Evolutionary conservation across 768 basidiomycete genomes (phyloP).

Genomic region (Myochromella boudieri): DNA sequence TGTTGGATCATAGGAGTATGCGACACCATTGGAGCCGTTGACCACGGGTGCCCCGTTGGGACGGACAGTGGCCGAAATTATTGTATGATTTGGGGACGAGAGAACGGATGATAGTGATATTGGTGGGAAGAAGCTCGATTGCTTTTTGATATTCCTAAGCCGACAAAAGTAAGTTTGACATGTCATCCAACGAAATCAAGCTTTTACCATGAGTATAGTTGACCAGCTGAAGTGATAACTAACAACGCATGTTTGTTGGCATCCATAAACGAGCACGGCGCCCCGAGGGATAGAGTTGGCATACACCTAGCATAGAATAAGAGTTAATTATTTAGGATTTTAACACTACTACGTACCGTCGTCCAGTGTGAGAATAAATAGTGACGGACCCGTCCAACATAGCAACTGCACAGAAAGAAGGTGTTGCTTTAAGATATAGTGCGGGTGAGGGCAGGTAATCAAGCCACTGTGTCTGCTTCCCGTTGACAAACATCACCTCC

Average conservation of each 20-base stretch:
- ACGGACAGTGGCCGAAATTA: constrained; percentile 66
- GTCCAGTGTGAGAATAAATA: constrained; percentile 82
- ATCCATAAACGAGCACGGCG: constrained; percentile 68
- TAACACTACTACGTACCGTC: constrained; percentile 55
- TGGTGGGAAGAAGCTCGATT: constrained; percentile 63
- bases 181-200: not conserved
- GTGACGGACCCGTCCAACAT: constrained; percentile 78
- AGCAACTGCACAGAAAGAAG: constrained; percentile 70
- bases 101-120: constrained; percentile 63
- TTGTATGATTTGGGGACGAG: constrained; percentile 54
- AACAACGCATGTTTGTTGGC: constrained; percentile 64
- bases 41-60: constrained; percentile 82
- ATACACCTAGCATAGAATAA: constrained; percentile 54
- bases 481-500: constrained; percentile 65
- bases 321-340: not conserved
- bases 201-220: constrained; percentile 71
- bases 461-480: constrained; percentile 80
- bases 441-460: constrained; percentile 82
- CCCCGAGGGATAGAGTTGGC: constrained; percentile 72
- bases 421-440: constrained; percentile 64
- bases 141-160: constrained; percentile 73
- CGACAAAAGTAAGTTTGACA: constrained; percentile 2
- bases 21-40: constrained; percentile 71
- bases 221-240: constrained; percentile 70
- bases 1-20: constrained; percentile 74